Conservation (phyloP, 2,329 filamentous ascomycete genomes). For the Diaporthe citriasiana region DNA sequence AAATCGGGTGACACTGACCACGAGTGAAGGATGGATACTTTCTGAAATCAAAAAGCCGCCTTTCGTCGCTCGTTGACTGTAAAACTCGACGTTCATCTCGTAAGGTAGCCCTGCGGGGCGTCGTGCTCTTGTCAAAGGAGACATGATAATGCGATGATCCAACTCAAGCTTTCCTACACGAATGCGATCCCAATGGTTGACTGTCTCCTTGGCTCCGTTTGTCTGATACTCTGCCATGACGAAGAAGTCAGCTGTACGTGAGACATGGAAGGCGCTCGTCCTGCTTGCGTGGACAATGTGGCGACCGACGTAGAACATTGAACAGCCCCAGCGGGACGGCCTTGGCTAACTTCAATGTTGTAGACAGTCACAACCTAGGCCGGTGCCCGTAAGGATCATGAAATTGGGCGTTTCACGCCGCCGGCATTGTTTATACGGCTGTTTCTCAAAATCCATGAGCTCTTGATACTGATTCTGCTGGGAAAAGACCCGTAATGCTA, state of each 20-base stretch:
- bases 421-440: neutral
- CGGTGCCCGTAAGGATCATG: neutral
- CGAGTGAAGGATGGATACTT: neutral
- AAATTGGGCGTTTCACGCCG: neutral
- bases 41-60: neutral
- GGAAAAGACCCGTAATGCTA: neutral
- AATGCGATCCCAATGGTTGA: neutral
- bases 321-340: neutral
- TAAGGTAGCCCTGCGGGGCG: neutral
- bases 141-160: neutral
- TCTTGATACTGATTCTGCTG: neutral
- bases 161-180: neutral
- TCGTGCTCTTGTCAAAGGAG: neutral
- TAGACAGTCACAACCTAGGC: neutral
- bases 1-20: neutral
- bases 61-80: neutral
- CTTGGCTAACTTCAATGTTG: neutral
- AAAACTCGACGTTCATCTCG: neutral
- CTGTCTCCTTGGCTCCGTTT: neutral
- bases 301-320: neutral
- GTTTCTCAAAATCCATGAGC: neutral
- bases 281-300: neutral
- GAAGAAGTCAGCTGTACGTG: neutral
- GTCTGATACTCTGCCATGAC: neutral
- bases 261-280: neutral